Evolutionary conservation across 371 early-diverging fungal genomes (phyloP).

Genomic region (Saksenaea oblongispora): DNA sequence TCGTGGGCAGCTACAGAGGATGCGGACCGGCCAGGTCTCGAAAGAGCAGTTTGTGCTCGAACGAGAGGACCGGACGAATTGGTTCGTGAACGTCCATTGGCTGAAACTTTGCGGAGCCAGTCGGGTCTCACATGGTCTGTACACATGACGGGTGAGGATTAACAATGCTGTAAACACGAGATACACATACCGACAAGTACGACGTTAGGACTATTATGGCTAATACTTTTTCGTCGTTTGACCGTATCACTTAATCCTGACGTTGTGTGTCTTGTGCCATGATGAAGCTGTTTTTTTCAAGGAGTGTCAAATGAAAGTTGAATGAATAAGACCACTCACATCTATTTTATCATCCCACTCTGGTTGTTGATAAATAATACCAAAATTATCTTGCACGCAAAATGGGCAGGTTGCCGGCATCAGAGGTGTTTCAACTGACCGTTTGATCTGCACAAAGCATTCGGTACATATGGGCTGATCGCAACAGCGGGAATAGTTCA

Average conservation of each 20-base stretch:
- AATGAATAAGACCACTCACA: background rate
- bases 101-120: conserved; percentile 40
- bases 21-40: conserved; percentile 13
- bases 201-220: conserved; percentile 53
- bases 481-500: conserved; percentile 89
- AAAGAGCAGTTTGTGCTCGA: background rate
- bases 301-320: background rate
- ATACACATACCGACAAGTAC: conserved; percentile 58
- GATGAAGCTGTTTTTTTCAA: background rate
- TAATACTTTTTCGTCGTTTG: conserved; percentile 47
- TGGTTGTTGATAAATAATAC: conserved; percentile 61
- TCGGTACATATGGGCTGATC: conserved; percentile 95
- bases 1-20: conserved; percentile 23
- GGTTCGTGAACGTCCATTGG: conserved; percentile 25
- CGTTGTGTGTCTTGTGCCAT: conserved; percentile 6
- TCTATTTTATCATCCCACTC: conserved; percentile 10
- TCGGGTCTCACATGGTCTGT: conserved; percentile 70
- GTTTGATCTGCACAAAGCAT: conserved; percentile 84
- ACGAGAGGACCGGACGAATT: conserved; percentile 7
- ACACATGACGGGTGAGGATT: background rate
- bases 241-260: conserved; percentile 9
- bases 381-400: conserved; percentile 77
- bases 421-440: conserved; percentile 44
- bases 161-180: background rate
- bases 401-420: conserved; percentile 72